Evolutionary conservation across 495 filamentous ascomycete genomes (phyloP).

Genomic region (Cercophora scortea): DNA sequence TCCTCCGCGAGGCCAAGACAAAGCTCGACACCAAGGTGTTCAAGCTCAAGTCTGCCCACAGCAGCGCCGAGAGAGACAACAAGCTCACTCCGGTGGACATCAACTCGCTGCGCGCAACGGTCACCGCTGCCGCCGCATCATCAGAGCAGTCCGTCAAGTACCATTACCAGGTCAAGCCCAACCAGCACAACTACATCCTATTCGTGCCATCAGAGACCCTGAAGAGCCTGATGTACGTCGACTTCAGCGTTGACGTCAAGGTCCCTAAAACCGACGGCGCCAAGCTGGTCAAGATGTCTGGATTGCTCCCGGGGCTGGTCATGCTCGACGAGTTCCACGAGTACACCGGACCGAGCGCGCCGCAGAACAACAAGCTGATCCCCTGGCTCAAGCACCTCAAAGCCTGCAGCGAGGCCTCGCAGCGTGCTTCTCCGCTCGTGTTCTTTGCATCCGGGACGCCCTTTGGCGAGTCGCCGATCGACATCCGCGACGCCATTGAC

Average conservation of each 20-base stretch:
- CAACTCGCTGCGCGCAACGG: neutral
- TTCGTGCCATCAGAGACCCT: neutral
- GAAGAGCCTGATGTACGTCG: no score
- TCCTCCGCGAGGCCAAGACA: slow-evolving; percentile 11
- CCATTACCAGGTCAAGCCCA: neutral
- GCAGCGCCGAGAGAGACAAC: slow-evolving; percentile 5
- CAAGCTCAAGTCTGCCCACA: slow-evolving; percentile 7
- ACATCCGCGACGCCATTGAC: slow-evolving; percentile 7
- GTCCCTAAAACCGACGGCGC: neutral
- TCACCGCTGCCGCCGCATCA: neutral
- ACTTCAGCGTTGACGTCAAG: no score
- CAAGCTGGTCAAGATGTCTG: slow-evolving; percentile 2
- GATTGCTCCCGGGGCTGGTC: slow-evolving; percentile 14
- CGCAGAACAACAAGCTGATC: neutral
- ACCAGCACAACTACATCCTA: slow-evolving; percentile 7
- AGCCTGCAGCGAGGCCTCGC: neutral
- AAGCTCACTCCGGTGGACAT: slow-evolving; percentile 7
- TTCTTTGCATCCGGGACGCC: slow-evolving; percentile 24
- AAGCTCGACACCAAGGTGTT: slow-evolving; percentile 17
- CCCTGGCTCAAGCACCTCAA: slow-evolving; percentile 16
- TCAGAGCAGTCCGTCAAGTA: neutral
- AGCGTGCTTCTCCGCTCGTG: slow-evolving; percentile 1
- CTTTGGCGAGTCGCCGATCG: slow-evolving; percentile 7
- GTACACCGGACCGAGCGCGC: slow-evolving; percentile 1
- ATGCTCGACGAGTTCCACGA: slow-evolving; percentile 24